Evolutionary conservation across 2,329 filamentous ascomycete species (phyloP), one percentile per base, ranked within the genome.

Genomic region (Xylaria sp.): DNA sequence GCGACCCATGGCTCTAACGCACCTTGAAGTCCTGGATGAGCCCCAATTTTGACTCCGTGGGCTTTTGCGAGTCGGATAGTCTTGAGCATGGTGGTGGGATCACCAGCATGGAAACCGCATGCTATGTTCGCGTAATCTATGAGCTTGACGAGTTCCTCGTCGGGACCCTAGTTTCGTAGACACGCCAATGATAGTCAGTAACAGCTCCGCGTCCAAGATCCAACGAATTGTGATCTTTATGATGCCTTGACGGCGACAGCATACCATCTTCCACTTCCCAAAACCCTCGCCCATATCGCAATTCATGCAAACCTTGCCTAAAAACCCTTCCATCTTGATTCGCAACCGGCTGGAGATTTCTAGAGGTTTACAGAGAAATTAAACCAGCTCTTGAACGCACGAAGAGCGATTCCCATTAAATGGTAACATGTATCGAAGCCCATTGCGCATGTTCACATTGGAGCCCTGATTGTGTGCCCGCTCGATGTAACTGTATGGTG

Each of bases 251-350:
- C 3, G 9, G 23, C 20, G 44, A 5, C 44, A 37, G 41, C 54
- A 57, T 57, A 64, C 62, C 62, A 64, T 64, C 32, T 64, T 64
- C 62, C 62, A 64, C 52, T 64, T 64, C 54, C 62, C 62, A n/a
- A 64, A 64, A 15, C 62, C 62, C 52, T 64, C 62, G 2, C 62
- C 62, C 62, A 64, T 64, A 41, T 64, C 62, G 20, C 62, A 64
- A 51, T 64, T 64, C 3, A 64, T 50, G 32, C 52, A 44, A 28
- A 64, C 18, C 23, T 64, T 64, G 3, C 50, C 51, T 44, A 64
- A 20, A 32, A 50, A 41, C 12, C 15, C 28, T 25, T 50, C 54
- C 62, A 64, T 64, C 15, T 2, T 51, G 7, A 32, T 20, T 9
- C 4, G 28, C 18, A 10, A 10, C 23, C 25, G 5, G 41, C 15